These are phyloP conservation scores for Vitis cinerea DNA, from an alignment of 164 flowering plant species.

Conservation along the genomic window DNA sequence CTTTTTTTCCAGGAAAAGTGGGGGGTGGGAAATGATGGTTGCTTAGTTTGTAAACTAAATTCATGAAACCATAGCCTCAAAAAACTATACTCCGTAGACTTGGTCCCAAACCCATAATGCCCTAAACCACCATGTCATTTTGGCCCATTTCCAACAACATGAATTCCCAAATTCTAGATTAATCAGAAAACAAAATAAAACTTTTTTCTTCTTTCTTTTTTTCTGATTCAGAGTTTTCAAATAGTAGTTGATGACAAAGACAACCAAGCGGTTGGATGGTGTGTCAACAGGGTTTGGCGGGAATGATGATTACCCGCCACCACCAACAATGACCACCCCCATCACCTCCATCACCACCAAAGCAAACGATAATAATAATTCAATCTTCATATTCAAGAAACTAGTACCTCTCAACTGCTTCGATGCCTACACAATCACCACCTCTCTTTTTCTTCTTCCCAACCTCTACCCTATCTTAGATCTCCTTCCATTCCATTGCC, in stretches of 20 bases:
- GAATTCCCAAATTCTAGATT: too few species aligned
- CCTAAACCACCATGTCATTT: too few species aligned
- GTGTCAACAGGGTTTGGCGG: conserved; percentile 20
- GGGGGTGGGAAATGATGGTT: too few species aligned
- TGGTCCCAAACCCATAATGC: too few species aligned
- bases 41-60: too few species aligned
- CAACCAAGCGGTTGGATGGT: conserved; percentile 5
- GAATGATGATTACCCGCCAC: conserved; percentile 33
- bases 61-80: too few species aligned
- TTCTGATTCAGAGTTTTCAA: too few species aligned
- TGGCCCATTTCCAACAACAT: too few species aligned
- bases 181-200: too few species aligned
- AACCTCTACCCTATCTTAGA: neutral
- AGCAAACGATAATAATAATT: conserved; percentile 2
- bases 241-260: neutral
- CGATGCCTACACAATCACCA: conserved; percentile 10
- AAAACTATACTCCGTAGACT: too few species aligned
- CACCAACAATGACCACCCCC: conserved; percentile 24
- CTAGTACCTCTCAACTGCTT: conserved; percentile 24
- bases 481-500: neutral
- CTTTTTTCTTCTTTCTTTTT: too few species aligned
- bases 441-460: conserved; percentile 9
- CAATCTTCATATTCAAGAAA: conserved; percentile 38
- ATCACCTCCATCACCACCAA: conserved; percentile 8
- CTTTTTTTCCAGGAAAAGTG: too few species aligned